Conservation (phyloP, 2,329 filamentous ascomycete species). For the Fusarium cyanostomum region DNA sequence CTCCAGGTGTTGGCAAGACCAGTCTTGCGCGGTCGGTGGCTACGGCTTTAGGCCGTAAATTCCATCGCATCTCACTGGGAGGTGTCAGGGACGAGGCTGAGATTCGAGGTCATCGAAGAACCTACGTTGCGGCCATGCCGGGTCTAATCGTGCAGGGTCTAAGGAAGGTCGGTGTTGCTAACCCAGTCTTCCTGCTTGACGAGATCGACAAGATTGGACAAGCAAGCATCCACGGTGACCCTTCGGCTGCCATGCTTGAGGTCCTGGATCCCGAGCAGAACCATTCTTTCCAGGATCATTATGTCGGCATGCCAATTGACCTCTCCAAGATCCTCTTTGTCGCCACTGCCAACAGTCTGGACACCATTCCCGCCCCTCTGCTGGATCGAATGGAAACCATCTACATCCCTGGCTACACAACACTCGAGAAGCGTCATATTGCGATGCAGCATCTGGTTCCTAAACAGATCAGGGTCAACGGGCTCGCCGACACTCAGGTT, state of each 20-base stretch:
- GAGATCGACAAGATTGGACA: constrained; percentile 98
- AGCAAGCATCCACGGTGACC: constrained; percentile 93
- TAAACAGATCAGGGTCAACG: constrained; percentile 93
- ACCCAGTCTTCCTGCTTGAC: constrained; percentile 94
- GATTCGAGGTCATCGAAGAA: constrained; percentile 92
- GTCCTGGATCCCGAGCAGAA: constrained; percentile 98
- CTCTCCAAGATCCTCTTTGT: constrained; percentile 97
- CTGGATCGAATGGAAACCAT: constrained; percentile 98
- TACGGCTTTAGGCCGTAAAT: constrained; percentile 90
- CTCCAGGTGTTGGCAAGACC: constrained; percentile 95
- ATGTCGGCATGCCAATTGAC: constrained; percentile 94
- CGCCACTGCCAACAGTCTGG: constrained; percentile 92
- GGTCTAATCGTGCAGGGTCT: constrained; percentile 92
- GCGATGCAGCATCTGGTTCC: constrained; percentile 92
- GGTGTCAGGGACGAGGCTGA: constrained; percentile 97
- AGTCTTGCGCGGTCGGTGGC: constrained; percentile 94
- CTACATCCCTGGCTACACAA: constrained; percentile 92
- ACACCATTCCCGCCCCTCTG: constrained; percentile 93
- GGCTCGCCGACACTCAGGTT: constrained; percentile 79
- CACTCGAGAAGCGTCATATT: constrained; percentile 95
- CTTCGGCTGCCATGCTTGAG: constrained; percentile 96
- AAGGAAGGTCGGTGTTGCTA: constrained; percentile 94
- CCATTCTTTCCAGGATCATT: constrained; percentile 93
- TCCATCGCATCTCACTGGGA: constrained; percentile 95
- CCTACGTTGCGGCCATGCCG: constrained; percentile 99